These are phyloP conservation scores for Forsythia suspensa DNA, from an alignment of 257 asterid species.

Conservation along the genomic window DNA sequence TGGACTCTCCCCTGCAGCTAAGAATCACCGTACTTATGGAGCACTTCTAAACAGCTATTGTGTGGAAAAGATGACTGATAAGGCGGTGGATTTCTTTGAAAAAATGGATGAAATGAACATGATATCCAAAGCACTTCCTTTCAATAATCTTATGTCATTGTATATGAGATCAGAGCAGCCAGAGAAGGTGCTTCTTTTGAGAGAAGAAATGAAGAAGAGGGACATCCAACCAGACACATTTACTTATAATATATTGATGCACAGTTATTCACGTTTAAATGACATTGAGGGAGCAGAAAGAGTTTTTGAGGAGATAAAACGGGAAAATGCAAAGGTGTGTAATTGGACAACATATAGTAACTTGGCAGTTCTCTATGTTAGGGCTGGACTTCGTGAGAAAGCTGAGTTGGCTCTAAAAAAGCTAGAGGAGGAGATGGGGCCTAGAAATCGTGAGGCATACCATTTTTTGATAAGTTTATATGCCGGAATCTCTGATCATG, in stretches of 20 bases:
- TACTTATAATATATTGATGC: conserved; percentile 70
- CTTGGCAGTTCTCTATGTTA: conserved; percentile 59
- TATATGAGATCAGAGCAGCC: conserved; percentile 51
- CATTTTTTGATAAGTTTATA: conserved; percentile 67
- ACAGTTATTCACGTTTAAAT: conserved; percentile 42
- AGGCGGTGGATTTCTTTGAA: conserved; percentile 50
- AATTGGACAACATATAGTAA: conserved; percentile 78
- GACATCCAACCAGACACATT: conserved; percentile 44
- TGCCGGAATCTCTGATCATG: conserved; percentile 54
- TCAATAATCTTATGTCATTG: conserved; percentile 64
- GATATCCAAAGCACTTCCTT: conserved; percentile 40
- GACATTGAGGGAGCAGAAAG: conserved; percentile 74
- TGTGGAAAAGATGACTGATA: conserved; percentile 49
- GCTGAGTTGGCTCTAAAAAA: conserved; percentile 60
- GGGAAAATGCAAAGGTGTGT: conserved; percentile 39
- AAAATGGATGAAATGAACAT: conserved; percentile 52
- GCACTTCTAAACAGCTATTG: conserved; percentile 78
- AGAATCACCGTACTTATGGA: conserved; percentile 54
- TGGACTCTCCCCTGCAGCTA: conserved; percentile 39
- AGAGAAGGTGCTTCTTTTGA: conserved; percentile 51
- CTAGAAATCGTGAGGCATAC: conserved; percentile 51
- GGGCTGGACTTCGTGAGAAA: conserved; percentile 55
- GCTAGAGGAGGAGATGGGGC: conserved; percentile 56
- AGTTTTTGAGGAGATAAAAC: conserved; percentile 69
- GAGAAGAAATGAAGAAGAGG: conserved; percentile 59